phyloP scores from a whole-genome alignment of 306 rosid genomes.

The Vigna mungo region DNA sequence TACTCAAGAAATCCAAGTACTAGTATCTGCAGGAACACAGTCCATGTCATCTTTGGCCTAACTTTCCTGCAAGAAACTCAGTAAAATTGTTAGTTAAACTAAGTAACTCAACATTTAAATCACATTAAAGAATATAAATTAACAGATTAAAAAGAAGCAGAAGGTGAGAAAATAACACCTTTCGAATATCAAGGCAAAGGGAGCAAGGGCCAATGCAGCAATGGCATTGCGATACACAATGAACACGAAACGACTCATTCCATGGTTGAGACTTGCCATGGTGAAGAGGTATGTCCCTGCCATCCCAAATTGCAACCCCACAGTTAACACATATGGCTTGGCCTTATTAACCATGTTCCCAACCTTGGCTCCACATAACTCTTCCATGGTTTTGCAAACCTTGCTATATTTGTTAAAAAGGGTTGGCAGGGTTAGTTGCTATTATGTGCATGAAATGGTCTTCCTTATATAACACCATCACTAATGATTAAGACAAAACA shows the following conservation, averaged over 20 bases:
- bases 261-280: conserved; percentile 65
- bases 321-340: conserved; percentile 65
- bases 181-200: conserved; percentile 66
- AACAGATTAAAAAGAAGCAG: neutral
- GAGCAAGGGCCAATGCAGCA: conserved; percentile 66
- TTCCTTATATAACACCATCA: conserved; percentile 39
- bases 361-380: neutral
- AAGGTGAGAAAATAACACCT: conserved; percentile 45
- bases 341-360: conserved; percentile 40
- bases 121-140: neutral
- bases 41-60: conserved; percentile 73
- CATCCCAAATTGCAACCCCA: conserved; percentile 67
- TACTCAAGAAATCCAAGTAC: conserved; percentile 78
- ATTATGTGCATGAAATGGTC: neutral
- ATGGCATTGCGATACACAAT: conserved; percentile 70
- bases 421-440: conserved; percentile 11
- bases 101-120: neutral
- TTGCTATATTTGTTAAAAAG: neutral
- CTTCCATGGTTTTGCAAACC: conserved; percentile 7
- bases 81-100: neutral
- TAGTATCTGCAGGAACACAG: conserved; percentile 62
- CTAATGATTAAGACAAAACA: conserved; percentile 29
- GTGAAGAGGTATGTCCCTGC: conserved; percentile 70
- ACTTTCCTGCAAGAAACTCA: conserved; percentile 55
- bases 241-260: conserved; percentile 71